Base-by-base conservation (phyloP, 1,284 basidiomycete species). In the Ceratorhiza oryzae-sativae region DNA sequence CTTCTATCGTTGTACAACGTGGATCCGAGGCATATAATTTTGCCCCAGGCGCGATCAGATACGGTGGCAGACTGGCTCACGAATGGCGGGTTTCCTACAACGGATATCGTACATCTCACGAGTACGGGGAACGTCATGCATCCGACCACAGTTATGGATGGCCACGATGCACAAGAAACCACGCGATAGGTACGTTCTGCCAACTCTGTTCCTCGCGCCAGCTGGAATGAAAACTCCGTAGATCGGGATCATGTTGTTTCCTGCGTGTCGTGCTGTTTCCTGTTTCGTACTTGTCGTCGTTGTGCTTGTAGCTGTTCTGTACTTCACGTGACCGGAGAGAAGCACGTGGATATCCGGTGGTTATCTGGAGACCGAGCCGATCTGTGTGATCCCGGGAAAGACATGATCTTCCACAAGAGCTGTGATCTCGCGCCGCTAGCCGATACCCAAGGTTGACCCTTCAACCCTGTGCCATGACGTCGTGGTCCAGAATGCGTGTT, bases 21-120 rank as follows among this genome's bases (percentile, higher is more conserved):
- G 3, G 59, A 61, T 25, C 59, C 59, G 27, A 42, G 59, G 4
- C 59, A 61, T 20, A 27, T 61, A 8, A 23, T 61, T 9, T 6
- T 61, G 59, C 59, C 59, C 42, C 59, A 61, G 59, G 59, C 59
- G 25, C 23, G 41, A 27, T 61, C 59, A 42, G 42, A 46, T 18
- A 13, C 59, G 23, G 20, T 61, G 39, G 48, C 56, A 5, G 56
- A 59, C 8, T 59, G 56, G 56, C 20, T 61, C 20, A 27, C 56
- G n/a, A 53, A 56, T n/a, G 59, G 42, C 15, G 27, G 49, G 23
- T 32, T 32, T 15, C 15, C 3, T 42, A 62, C 45, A 4, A 12
- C 30, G 6, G 45, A 32, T 30, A 27, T 62, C 2, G 15, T 42
- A 18, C 60, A 62, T 23, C 27, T 20, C 12, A 62, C 60, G 15